Base-by-base conservation (phyloP, 164 flowering plant species). In the Chimonanthus praecox region DNA sequence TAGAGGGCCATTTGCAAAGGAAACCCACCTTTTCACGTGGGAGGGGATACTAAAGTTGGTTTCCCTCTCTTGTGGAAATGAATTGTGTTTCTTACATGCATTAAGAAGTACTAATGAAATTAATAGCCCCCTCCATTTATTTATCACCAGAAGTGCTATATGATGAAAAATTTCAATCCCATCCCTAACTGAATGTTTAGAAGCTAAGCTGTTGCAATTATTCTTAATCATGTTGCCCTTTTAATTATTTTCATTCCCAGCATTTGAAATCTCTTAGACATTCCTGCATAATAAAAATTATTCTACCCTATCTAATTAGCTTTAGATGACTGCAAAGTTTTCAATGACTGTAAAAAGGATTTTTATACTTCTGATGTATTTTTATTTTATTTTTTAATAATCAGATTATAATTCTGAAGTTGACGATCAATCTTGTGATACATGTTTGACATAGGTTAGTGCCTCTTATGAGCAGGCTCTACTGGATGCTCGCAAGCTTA, bases 401-500 rank as follows among this genome's bases (percentile, higher is more conserved):
- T 33, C 33, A 1, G 33, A 47, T 68, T 21, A 16, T 73, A 68
- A 54, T 64, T 73, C 54, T 65, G 75, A 49, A 58, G 67, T 74
- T 74, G 68, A 69, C 76, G 58, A 58, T 74, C 50, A 21, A 46
- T 78, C 65, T 77, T 72, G 78, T 85, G 77, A 73, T 76, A 85
- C 79, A 79, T 88, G 84, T 88, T 63, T 90, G 90, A 88, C 87
- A 81, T 86, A 96, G 99, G 95, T 94, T 85, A 94, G 97, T 90
- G 98, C 98, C 81, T 92, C 99, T 81, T 96, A 96, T 87, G 99
- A 96, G 93, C 98, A 96, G 92, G 95, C 97, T 80, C 87, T 96
- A 82, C 82, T 96, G 87, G 99, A 96, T 90, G 94, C 99, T 76
- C 97, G 99, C 6, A 96, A 96, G 82, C 87, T 74, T 46, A 96